phyloP scores from a whole-genome alignment of 2,329 filamentous ascomycete species.

The Orbilia brochopaga region DNA sequence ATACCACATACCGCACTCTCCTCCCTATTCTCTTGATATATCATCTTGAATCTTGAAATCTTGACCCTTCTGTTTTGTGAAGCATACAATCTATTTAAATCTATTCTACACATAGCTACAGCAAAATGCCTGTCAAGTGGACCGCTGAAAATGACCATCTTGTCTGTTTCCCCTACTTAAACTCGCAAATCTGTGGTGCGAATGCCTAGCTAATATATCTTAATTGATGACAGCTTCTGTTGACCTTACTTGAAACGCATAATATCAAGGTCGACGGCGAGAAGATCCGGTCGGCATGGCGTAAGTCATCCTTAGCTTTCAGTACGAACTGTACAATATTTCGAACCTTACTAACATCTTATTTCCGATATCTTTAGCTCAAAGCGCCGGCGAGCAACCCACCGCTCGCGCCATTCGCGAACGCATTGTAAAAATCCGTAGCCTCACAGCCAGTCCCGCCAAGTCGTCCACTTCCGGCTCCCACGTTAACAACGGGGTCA shows the following conservation, averaged over 20 bases:
- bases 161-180: slow-evolving; percentile 4
- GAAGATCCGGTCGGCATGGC: slow-evolving; percentile 42
- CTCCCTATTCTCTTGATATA: neutral
- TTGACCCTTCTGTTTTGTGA: no score
- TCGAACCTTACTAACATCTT: neutral
- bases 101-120: no score
- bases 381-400: slow-evolving; percentile 34
- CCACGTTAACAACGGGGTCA: slow-evolving; percentile 45
- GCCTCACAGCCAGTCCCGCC: slow-evolving; percentile 23
- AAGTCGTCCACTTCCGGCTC: slow-evolving; percentile 15
- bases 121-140: slow-evolving; percentile 46
- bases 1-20: slow-evolving; percentile 12
- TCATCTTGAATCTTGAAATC: no score
- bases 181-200: neutral
- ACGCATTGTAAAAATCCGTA: slow-evolving; percentile 42
- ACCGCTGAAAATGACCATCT: slow-evolving; percentile 48
- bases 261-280: slow-evolving; percentile 42
- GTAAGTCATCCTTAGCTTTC: slow-evolving; percentile 20
- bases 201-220: neutral
- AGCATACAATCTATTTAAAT: no score
- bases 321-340: neutral
- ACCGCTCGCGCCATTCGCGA: slow-evolving; percentile 43
- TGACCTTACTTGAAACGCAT: slow-evolving; percentile 41
- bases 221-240: slow-evolving; percentile 21
- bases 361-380: slow-evolving; percentile 9